Percentiles rank a stretch among this genome's conserved stretches.
Evolutionary conservation across 73 alveolate species (phyloP).

Genomic region (Paramecium octaurelia): DNA sequence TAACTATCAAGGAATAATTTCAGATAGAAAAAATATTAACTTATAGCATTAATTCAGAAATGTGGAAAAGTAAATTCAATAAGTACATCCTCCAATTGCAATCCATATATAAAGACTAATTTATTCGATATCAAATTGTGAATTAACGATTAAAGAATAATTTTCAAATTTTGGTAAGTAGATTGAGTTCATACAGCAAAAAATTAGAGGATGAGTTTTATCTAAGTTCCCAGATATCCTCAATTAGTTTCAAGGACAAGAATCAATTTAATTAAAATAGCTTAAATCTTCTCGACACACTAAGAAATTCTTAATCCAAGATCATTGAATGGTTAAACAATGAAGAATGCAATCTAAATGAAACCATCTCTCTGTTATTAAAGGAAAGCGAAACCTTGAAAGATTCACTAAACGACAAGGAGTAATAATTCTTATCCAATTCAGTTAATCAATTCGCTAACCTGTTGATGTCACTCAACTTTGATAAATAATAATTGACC

Average conservation of each 20-base stretch:
- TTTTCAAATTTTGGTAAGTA: background rate
- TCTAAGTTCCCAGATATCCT: background rate
- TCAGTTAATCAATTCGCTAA: background rate
- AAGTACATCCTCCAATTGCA: background rate
- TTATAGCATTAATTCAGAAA: background rate
- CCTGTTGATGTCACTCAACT: background rate
- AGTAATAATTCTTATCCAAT: background rate
- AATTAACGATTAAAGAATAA: background rate
- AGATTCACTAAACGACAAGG: background rate
- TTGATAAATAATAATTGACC: background rate
- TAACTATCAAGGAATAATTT: slow-evolving; percentile 6
- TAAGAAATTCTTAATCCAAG: background rate
- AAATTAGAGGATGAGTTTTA: background rate
- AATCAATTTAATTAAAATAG: background rate
- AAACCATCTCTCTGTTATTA: background rate
- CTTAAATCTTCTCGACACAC: background rate
- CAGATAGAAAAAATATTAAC: background rate
- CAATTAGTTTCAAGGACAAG: background rate
- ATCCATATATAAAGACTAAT: background rate
- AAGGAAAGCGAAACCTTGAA: background rate
- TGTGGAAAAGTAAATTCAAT: background rate
- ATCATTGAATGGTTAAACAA: background rate
- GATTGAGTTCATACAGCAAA: background rate
- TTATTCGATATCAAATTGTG: background rate
- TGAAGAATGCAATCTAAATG: background rate